Conservation (phyloP, 1,284 basidiomycete genomes). For the Termitomyces sp. region DNA sequence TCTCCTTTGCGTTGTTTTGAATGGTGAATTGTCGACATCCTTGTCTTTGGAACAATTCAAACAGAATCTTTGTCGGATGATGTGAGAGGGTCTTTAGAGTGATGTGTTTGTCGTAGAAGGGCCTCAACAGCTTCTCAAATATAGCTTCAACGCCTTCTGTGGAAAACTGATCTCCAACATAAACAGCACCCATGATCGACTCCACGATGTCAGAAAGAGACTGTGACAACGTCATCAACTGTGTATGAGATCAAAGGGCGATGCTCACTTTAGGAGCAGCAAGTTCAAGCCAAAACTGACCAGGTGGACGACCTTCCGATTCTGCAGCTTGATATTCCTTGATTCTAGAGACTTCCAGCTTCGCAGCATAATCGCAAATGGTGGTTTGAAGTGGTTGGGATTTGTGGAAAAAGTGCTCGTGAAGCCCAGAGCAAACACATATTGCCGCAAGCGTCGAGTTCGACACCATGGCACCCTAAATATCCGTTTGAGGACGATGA, state of each 20-base stretch:
- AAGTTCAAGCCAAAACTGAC: conserved; percentile 73
- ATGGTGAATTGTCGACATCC: conserved; percentile 63
- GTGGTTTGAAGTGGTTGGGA: conserved; percentile 44
- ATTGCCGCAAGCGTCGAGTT: conserved; percentile 70
- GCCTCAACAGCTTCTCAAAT: conserved; percentile 61
- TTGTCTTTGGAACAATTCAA: conserved; percentile 63
- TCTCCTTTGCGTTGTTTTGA: conserved; percentile 48
- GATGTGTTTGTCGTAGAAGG: conserved; percentile 72
- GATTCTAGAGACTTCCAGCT: conserved; percentile 42
- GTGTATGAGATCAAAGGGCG: background rate
- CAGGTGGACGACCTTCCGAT: conserved; percentile 44
- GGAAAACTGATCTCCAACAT: conserved; percentile 67
- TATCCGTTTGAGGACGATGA: background rate
- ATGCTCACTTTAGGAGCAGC: conserved; percentile 69
- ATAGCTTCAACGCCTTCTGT: conserved; percentile 54
- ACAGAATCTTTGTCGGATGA: conserved; percentile 70
- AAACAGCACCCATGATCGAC: conserved; percentile 69
- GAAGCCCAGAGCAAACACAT: conserved; percentile 61
- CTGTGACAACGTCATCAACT: conserved; percentile 30
- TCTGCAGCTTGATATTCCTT: conserved; percentile 46
- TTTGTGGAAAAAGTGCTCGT: conserved; percentile 56
- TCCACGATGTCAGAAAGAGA: conserved; percentile 73
- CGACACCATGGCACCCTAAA: conserved; percentile 75
- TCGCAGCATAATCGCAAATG: conserved; percentile 51
- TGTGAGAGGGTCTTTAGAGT: conserved; percentile 63